A percentile compares a stretch with the other conserved stretches of the same genome.
Evolutionary conservation across 164 flowering plant species (phyloP).

Genomic region (Vitis labrusca): DNA sequence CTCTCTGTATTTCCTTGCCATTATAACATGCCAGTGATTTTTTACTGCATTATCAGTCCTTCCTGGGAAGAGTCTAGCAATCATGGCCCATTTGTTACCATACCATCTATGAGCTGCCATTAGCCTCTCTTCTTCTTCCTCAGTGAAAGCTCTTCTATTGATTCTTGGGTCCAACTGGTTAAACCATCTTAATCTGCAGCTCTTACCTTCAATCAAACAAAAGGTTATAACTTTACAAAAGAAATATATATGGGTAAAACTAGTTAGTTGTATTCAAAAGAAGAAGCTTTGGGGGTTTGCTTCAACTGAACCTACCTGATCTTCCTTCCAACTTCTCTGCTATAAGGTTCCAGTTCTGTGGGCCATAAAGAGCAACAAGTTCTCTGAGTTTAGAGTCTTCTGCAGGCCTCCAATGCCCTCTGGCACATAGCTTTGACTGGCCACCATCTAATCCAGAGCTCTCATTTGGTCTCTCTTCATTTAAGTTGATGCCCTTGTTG

Average conservation of each 20-base stretch:
- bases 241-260: too few species aligned
- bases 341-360: conserved; percentile 49
- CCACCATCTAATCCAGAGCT: background rate
- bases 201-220: conserved; percentile 31
- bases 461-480: background rate
- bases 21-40: conserved; percentile 52
- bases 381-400: conserved; percentile 43
- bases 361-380: conserved; percentile 47
- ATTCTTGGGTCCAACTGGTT: conserved; percentile 47
- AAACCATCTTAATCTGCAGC: conserved; percentile 51
- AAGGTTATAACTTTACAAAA: background rate
- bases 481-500: too few species aligned
- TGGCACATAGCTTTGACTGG: conserved; percentile 29
- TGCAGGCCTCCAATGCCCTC: conserved; percentile 48
- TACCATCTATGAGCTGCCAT: conserved; percentile 24
- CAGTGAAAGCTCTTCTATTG: conserved; percentile 42
- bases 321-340: conserved; percentile 47
- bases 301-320: conserved; percentile 27
- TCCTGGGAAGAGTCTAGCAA: conserved; percentile 23
- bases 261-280: background rate
- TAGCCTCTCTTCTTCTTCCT: conserved; percentile 46
- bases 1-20: conserved; percentile 49
- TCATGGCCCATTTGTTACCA: conserved; percentile 28
- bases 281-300: too few species aligned
- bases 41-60: conserved; percentile 43